phyloP scores from a whole-genome alignment of 2,329 filamentous ascomycete genomes.

The Penicillium sp. region DNA sequence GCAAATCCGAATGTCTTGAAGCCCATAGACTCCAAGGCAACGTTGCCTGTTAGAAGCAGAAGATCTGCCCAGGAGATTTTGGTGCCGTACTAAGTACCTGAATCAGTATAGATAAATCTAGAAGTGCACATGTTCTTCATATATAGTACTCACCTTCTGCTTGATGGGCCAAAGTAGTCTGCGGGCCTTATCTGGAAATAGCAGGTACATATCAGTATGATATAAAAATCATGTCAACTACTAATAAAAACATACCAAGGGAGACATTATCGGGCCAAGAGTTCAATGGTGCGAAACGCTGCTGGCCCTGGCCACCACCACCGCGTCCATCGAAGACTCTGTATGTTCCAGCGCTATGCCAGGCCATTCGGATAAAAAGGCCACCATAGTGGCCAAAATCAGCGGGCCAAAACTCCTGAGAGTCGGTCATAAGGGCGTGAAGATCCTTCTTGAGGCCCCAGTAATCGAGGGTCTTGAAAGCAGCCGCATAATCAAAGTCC shows the following conservation, averaged over 20 bases:
- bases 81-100: conserved; percentile 58
- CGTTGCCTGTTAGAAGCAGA: conserved; percentile 68
- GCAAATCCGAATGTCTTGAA: conserved; percentile 72
- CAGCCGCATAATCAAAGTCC: conserved; percentile 69
- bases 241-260: conserved; percentile 37
- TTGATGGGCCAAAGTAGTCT: conserved; percentile 78
- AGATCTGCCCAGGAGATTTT: conserved; percentile 80
- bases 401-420: conserved; percentile 77
- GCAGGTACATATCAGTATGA: neutral
- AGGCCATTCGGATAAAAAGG: conserved; percentile 76
- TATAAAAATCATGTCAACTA: no score
- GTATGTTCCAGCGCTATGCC: conserved; percentile 78
- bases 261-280: conserved; percentile 77
- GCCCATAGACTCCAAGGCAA: conserved; percentile 74
- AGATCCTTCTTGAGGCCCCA: conserved; percentile 71
- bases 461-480: conserved; percentile 71
- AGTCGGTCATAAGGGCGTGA: conserved; percentile 69
- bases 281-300: conserved; percentile 77
- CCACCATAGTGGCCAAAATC: conserved; percentile 80
- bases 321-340: conserved; percentile 72
- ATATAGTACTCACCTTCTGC: conserved; percentile 53
- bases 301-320: conserved; percentile 70
- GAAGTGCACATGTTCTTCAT: no score
- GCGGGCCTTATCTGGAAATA: conserved; percentile 65
- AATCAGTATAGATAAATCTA: neutral